Evolutionary conservation across 163 green algal species (phyloP).

Genomic region (Chlorella variabilis): DNA sequence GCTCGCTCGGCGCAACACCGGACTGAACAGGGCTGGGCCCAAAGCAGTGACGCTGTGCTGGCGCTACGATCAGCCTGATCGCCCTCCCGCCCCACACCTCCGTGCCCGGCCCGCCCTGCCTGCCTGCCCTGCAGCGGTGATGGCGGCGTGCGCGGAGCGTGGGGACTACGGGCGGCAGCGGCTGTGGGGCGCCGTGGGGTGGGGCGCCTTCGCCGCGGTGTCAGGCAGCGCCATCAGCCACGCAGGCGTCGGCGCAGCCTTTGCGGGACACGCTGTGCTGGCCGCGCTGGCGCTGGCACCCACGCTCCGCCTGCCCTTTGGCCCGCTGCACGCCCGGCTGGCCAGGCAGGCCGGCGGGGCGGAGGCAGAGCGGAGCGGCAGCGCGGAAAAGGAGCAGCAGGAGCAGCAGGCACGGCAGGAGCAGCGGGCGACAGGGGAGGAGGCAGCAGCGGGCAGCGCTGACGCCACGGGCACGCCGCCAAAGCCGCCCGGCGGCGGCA

Average conservation of each 20-base stretch:
- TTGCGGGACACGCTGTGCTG: slow-evolving; percentile 37
- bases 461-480: background rate
- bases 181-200: slow-evolving; percentile 56
- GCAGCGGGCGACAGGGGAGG: background rate
- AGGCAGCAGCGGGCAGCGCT: background rate
- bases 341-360: background rate
- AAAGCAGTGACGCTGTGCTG: background rate
- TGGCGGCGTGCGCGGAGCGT: slow-evolving; percentile 34
- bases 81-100: background rate
- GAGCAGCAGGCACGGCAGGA: background rate
- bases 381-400: background rate
- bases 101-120: background rate
- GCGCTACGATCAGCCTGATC: background rate
- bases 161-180: slow-evolving; percentile 48
- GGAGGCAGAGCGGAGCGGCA: background rate
- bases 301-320: slow-evolving; percentile 33
- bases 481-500: background rate
- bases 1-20: too few species aligned
- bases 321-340: slow-evolving; percentile 43
- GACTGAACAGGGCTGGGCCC: too few species aligned
- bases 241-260: slow-evolving; percentile 8
- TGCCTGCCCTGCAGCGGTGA: slow-evolving; percentile 13
- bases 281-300: background rate
- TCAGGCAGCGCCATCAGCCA: slow-evolving; percentile 27
- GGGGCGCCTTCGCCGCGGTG: slow-evolving; percentile 44